Percentiles rank a stretch among this genome's conserved stretches.
Conservation (phyloP, 176 grass and related monocot species). For the Stipa capillata region DNA sequence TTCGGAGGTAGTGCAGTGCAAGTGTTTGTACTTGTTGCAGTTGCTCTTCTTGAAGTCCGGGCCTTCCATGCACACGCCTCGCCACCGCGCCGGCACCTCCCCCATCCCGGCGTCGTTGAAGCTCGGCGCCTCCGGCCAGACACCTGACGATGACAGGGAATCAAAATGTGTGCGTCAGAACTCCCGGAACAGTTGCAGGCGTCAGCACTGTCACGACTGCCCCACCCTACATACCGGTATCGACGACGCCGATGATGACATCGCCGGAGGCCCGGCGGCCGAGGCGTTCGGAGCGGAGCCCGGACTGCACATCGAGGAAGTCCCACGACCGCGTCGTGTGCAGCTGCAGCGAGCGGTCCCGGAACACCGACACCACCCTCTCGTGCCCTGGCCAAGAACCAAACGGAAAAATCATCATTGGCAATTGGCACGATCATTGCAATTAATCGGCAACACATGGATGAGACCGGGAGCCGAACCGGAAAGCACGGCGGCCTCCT, state of each 20-base stretch:
- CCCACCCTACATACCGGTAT: conserved; percentile 67
- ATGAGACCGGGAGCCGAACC: conserved; percentile 25
- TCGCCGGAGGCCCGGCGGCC: conserved; percentile 61
- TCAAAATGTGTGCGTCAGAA: neutral
- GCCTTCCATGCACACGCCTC: conserved; percentile 88
- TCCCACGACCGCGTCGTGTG: conserved; percentile 97
- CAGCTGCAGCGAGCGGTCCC: conserved; percentile 68
- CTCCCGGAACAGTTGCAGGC: neutral
- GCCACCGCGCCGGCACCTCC: conserved; percentile 69
- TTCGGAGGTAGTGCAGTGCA: neutral
- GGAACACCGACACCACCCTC: conserved; percentile 77
- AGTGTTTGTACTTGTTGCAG: conserved; percentile 69
- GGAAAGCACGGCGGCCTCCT: conserved; percentile 74
- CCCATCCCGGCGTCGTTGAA: conserved; percentile 73
- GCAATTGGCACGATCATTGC: neutral
- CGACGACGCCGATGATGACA: conserved; percentile 73
- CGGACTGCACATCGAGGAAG: conserved; percentile 72
- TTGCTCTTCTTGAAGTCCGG: conserved; percentile 84
- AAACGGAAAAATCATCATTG: neutral
- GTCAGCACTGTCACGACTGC: neutral
- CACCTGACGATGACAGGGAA: conserved; percentile 29
- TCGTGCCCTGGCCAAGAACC: conserved; percentile 39
- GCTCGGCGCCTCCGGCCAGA: conserved; percentile 91
- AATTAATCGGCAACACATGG: neutral
- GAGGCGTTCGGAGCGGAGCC: conserved; percentile 53